Percentiles rank a stretch among this genome's conserved stretches.
These are phyloP conservation scores for Tillandsia leiboldiana DNA, from an alignment of 176 grass and related monocot genomes.

Conservation along the genomic window DNA sequence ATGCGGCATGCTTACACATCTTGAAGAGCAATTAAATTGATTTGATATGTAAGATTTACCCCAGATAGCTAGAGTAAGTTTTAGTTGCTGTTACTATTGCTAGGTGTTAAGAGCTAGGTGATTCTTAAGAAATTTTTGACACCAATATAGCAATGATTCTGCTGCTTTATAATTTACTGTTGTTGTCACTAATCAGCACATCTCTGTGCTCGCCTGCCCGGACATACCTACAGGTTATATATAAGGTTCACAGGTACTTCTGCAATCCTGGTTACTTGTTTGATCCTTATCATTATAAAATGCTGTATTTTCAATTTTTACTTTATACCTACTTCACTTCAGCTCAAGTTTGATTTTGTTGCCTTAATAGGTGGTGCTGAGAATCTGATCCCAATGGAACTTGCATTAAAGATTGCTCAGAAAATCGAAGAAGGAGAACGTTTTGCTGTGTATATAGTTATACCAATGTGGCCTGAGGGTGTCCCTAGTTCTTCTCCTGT, in stretches of 20 bases:
- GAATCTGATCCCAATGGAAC: slow-evolving; percentile 74
- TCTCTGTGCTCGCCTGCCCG: not conserved
- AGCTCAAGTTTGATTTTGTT: not conserved
- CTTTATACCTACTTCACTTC: not conserved
- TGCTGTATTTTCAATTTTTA: not conserved
- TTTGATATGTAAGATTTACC: too few relatives aligned
- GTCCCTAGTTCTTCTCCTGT: slow-evolving; percentile 44
- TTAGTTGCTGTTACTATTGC: too few relatives aligned
- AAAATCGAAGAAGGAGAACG: slow-evolving; percentile 56
- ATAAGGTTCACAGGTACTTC: not conserved
- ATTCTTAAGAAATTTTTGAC: too few relatives aligned
- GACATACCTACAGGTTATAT: not conserved
- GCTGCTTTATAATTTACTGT: too few relatives aligned
- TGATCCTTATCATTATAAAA: not conserved
- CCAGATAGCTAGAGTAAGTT: too few relatives aligned
- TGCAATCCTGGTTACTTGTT: not conserved
- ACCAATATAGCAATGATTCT: too few relatives aligned
- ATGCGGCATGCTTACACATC: too few relatives aligned
- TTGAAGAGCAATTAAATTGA: too few relatives aligned
- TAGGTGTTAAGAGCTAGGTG: too few relatives aligned
- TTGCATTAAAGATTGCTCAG: slow-evolving; percentile 69
- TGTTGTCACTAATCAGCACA: not conserved
- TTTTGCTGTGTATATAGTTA: slow-evolving; percentile 58
- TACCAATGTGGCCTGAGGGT: slow-evolving; percentile 89
- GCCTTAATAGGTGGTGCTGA: slow-evolving; percentile 30